Evolutionary conservation across 1,284 basidiomycete species (phyloP).

Genomic region (Apiotrichum mycotoxinovorans): DNA sequence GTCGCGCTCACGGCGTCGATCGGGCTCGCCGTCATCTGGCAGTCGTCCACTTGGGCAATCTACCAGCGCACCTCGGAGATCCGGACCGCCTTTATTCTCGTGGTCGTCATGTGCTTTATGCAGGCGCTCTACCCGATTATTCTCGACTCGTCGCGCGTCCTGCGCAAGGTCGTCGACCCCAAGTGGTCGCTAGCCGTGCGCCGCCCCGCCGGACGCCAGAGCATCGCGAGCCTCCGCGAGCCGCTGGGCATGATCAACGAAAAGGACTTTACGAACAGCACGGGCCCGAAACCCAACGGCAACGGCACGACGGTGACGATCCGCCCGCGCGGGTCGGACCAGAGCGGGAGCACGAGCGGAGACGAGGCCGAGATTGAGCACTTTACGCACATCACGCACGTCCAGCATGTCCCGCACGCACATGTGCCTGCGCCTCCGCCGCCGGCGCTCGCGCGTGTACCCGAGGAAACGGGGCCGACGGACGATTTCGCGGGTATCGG

Average conservation of each 20-base stretch:
- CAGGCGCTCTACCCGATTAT: constrained; percentile 25
- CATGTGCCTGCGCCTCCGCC: not conserved
- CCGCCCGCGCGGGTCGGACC: not conserved
- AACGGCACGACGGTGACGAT: not conserved
- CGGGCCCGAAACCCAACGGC: not conserved
- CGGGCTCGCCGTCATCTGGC: constrained; percentile 30
- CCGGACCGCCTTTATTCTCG: constrained; percentile 21
- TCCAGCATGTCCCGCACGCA: too few relatives aligned
- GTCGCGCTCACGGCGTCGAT: constrained; percentile 35
- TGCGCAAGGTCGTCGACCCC: constrained; percentile 37
- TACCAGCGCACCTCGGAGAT: constrained; percentile 8
- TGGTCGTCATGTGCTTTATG: constrained; percentile 23
- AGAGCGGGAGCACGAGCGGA: not conserved
- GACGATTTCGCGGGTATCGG: constrained; percentile 5
- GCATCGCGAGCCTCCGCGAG: constrained; percentile 1
- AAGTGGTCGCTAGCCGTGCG: constrained; percentile 14
- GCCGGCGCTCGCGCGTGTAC: not conserved
- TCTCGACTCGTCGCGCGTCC: constrained; percentile 16
- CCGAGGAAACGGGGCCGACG: not conserved
- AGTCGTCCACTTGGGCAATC: constrained; percentile 32
- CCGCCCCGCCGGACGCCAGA: not conserved
- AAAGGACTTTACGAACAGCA: not conserved
- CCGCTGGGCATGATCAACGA: not conserved
- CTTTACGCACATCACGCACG: not conserved
- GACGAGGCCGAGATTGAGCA: not conserved